Evolutionary conservation across 2,329 filamentous ascomycete species (phyloP).

Genomic region (Colletotrichum sp.): DNA sequence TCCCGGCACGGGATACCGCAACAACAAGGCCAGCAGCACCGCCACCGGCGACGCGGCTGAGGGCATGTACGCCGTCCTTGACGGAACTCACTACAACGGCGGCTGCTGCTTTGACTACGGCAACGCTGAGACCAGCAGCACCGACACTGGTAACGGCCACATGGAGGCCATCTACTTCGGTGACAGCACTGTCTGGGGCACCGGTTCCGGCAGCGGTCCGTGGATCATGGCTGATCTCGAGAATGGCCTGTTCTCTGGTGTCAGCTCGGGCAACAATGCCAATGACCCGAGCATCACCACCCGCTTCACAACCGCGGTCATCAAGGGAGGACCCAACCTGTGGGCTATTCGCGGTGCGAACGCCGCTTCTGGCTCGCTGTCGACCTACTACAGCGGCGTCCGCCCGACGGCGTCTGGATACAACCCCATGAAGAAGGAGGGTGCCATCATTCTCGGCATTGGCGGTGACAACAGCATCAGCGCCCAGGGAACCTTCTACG

Average conservation of each 20-base stretch:
- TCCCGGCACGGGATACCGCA: conserved; percentile 68
- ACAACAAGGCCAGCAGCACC: conserved; percentile 55
- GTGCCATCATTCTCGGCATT: conserved; percentile 71
- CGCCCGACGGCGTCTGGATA: conserved; percentile 59
- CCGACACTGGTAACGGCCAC: conserved; percentile 64
- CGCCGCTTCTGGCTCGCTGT: conserved; percentile 56
- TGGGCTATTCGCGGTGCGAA: conserved; percentile 67
- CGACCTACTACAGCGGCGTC: conserved; percentile 63
- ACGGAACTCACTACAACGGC: conserved; percentile 64
- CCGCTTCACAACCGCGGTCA: conserved; percentile 60
- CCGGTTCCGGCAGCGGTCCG: conserved; percentile 62
- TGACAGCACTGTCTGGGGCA: conserved; percentile 57
- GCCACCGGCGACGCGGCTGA: conserved; percentile 60
- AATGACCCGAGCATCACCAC: conserved; percentile 55
- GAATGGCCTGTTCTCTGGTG: conserved; percentile 68
- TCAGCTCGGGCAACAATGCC: conserved; percentile 47
- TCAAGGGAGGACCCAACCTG: conserved; percentile 60
- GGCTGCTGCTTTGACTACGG: conserved; percentile 64
- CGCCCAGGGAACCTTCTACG: conserved; percentile 68
- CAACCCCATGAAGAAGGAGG: conserved; percentile 68
- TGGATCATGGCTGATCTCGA: conserved; percentile 76
- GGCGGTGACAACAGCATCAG: conserved; percentile 69
- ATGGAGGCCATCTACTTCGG: conserved; percentile 76
- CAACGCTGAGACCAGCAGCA: conserved; percentile 57
- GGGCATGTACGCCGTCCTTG: conserved; percentile 66